phyloP scores from a whole-genome alignment of 495 filamentous ascomycete species.

The Neurospora sp. region DNA sequence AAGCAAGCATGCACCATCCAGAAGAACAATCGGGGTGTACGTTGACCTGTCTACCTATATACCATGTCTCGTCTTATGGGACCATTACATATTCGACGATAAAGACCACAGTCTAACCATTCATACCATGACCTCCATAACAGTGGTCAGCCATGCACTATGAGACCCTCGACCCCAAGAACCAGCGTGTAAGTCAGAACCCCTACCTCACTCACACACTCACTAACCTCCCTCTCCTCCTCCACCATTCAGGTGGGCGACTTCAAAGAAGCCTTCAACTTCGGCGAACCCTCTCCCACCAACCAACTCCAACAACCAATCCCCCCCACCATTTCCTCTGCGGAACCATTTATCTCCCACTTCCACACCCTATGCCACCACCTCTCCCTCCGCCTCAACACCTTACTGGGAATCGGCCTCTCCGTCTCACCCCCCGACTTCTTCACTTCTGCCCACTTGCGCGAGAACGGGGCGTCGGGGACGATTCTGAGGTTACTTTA shows the following conservation, averaged over 20 bases:
- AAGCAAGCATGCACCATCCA: slow-evolving; percentile 67
- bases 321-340: slow-evolving; percentile 48
- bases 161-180: slow-evolving; percentile 77
- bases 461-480: slow-evolving; percentile 48
- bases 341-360: slow-evolving; percentile 45
- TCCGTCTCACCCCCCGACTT: slow-evolving; percentile 46
- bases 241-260: slow-evolving; percentile 56
- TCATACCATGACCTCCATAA: not conserved
- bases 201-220: not conserved
- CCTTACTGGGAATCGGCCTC: slow-evolving; percentile 66
- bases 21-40: slow-evolving; percentile 62
- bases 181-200: slow-evolving; percentile 52
- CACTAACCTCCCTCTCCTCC: not conserved
- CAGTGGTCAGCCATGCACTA: slow-evolving; percentile 77
- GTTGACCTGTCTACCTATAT: not conserved
- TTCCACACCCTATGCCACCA: slow-evolving; percentile 64
- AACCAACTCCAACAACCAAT: slow-evolving; percentile 73
- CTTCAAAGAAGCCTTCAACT: slow-evolving; percentile 93
- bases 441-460: slow-evolving; percentile 66
- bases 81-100: not conserved
- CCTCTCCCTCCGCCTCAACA: slow-evolving; percentile 61
- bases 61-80: not conserved
- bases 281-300: slow-evolving; percentile 59
- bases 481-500: slow-evolving; percentile 76
- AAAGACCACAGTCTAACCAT: not conserved